Conservation (phyloP, 495 filamentous ascomycete species). For the Neurospora sp. region DNA sequence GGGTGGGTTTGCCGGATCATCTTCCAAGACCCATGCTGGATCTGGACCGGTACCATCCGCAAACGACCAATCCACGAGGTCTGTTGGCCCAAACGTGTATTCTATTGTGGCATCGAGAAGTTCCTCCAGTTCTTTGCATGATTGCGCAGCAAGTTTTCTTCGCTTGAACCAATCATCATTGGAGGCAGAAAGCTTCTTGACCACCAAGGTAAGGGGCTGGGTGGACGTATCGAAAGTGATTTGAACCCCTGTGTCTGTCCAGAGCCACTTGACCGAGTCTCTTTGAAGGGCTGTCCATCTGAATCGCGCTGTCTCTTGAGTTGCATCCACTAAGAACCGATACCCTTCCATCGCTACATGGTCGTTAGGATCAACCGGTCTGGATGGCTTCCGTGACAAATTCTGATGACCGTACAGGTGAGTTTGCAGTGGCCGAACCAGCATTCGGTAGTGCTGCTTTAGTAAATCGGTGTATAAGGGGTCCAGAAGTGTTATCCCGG, state of each 20-base stretch:
- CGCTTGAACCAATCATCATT: neutral
- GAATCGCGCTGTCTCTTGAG: neutral
- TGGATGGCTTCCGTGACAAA: neutral
- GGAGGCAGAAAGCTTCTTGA: neutral
- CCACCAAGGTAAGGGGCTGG: neutral
- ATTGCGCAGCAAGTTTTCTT: neutral
- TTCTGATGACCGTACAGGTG: neutral
- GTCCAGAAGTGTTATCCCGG: neutral
- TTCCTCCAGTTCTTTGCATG: neutral
- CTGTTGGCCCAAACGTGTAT: neutral
- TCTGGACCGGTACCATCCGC: neutral
- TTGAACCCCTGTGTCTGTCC: neutral
- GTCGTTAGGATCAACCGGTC: neutral
- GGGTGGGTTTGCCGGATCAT: neutral
- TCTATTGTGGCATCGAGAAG: neutral
- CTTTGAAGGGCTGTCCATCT: neutral
- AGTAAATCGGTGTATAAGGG: neutral
- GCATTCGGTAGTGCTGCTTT: neutral
- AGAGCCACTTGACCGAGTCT: neutral
- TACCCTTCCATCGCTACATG: neutral
- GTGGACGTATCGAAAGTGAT: neutral
- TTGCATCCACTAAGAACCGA: neutral
- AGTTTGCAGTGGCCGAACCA: neutral
- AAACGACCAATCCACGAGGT: neutral
- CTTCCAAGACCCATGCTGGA: neutral